Evolutionary conservation across 495 filamentous ascomycete genomes (phyloP).

Genomic region (Haplographium delicatum): DNA sequence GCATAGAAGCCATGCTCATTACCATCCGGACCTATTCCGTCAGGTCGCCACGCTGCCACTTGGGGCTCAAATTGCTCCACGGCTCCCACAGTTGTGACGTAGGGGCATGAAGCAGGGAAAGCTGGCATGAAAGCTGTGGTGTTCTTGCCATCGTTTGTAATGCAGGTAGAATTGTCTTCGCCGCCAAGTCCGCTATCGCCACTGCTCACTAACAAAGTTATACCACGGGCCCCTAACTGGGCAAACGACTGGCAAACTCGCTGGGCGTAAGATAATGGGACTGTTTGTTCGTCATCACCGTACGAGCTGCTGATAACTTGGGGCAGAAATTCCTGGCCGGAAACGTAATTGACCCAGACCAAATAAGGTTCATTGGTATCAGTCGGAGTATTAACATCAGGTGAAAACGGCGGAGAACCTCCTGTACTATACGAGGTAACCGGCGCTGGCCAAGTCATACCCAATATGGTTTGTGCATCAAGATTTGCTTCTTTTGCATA

Average conservation of each 20-base stretch:
- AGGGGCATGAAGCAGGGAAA: conserved; percentile 77
- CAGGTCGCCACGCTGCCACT: conserved; percentile 50
- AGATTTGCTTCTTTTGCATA: conserved; percentile 71
- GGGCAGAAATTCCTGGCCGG: conserved; percentile 60
- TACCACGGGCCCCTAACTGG: conserved; percentile 66
- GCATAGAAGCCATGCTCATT: conserved; percentile 40
- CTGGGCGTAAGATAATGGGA: conserved; percentile 58
- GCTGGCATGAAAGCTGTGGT: conserved; percentile 57
- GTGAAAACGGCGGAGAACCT: conserved; percentile 53
- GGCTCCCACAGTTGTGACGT: conserved; percentile 73
- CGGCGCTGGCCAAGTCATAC: conserved; percentile 52
- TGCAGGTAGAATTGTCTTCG: conserved; percentile 44
- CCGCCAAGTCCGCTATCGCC: conserved; percentile 65
- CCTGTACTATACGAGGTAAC: conserved; percentile 63
- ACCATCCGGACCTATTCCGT: conserved; percentile 33
- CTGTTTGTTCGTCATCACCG: conserved; percentile 58
- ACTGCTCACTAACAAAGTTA: conserved; percentile 63
- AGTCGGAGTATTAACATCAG: conserved; percentile 43
- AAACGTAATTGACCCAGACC: conserved; percentile 66
- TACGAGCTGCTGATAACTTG: conserved; percentile 72
- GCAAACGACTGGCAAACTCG: conserved; percentile 68
- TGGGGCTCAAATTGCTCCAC: conserved; percentile 52
- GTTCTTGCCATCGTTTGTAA: conserved; percentile 60
- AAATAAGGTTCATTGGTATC: conserved; percentile 77
- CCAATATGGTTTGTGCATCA: conserved; percentile 64